These are phyloP conservation scores for Trichoderma cornu-damae DNA, from an alignment of 2,329 filamentous ascomycete genomes.

Conservation along the genomic window DNA sequence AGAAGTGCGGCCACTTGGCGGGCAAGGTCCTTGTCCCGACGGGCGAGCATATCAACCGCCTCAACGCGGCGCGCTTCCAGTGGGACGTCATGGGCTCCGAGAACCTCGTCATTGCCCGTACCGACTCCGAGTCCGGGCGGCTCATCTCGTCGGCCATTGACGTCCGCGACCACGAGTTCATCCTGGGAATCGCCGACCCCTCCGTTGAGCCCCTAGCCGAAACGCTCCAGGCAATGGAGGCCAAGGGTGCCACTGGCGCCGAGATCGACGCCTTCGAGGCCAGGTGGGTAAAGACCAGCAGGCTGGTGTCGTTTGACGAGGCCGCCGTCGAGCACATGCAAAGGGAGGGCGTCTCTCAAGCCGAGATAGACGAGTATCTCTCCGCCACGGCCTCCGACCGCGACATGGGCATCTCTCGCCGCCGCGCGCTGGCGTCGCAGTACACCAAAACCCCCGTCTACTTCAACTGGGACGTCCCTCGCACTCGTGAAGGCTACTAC, in stretches of 20 bases:
- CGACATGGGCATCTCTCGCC: slow-evolving; percentile 71
- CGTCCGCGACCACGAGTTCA: slow-evolving; percentile 93
- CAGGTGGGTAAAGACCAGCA: slow-evolving; percentile 79
- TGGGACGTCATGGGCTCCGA: slow-evolving; percentile 98
- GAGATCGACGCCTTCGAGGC: slow-evolving; percentile 87
- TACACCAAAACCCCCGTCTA: slow-evolving; percentile 64
- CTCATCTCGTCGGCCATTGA: slow-evolving; percentile 88
- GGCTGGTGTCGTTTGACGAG: slow-evolving; percentile 87
- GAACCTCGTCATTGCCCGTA: slow-evolving; percentile 90
- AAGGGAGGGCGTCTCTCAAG: slow-evolving; percentile 56
- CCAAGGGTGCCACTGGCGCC: slow-evolving; percentile 64
- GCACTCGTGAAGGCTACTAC: slow-evolving; percentile 91
- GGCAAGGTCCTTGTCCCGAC: slow-evolving; percentile 93
- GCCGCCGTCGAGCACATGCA: slow-evolving; percentile 72
- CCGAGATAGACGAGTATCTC: slow-evolving; percentile 64
- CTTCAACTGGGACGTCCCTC: slow-evolving; percentile 88
- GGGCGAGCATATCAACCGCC: slow-evolving; percentile 92
- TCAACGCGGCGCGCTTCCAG: slow-evolving; percentile 88
- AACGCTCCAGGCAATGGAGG: slow-evolving; percentile 84
- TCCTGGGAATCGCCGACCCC: slow-evolving; percentile 74
- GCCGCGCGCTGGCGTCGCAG: slow-evolving; percentile 65
- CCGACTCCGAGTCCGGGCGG: slow-evolving; percentile 90
- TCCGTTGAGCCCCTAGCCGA: slow-evolving; percentile 79
- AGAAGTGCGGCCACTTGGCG: slow-evolving; percentile 95
- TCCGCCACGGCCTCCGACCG: slow-evolving; percentile 56